Conservation (phyloP, 202 grass and related monocot genomes). For the Saccharum hybrid region DNA sequence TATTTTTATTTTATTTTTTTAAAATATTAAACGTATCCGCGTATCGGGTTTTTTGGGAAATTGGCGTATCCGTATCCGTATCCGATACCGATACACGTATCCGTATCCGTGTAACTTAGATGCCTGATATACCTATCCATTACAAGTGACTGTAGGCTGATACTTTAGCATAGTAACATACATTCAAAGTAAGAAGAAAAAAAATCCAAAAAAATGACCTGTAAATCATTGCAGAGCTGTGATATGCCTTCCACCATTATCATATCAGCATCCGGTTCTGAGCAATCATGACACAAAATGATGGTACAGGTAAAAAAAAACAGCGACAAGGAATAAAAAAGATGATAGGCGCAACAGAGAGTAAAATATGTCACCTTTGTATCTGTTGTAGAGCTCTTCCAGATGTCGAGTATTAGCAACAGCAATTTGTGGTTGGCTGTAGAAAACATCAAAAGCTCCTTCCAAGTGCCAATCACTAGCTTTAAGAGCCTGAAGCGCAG, state of each 20-base stretch:
- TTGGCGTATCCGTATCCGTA: too few relatives aligned
- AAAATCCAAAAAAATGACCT: conserved; percentile 45
- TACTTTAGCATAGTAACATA: background rate
- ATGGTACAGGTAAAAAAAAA: conserved; percentile 19
- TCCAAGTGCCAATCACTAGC: conserved; percentile 98
- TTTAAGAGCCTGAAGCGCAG: conserved; percentile 93
- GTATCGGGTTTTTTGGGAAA: too few relatives aligned
- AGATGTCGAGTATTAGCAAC: conserved; percentile 65
- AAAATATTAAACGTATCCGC: too few relatives aligned
- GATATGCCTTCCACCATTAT: conserved; percentile 83
- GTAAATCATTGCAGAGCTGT: conserved; percentile 81
- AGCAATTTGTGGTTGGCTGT: conserved; percentile 81
- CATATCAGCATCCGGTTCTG: conserved; percentile 85
- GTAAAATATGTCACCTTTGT: conserved; percentile 60
- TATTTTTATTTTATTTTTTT: too few relatives aligned
- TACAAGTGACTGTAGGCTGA: conserved; percentile 24
- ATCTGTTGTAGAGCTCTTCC: conserved; percentile 87
- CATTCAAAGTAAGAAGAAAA: background rate
- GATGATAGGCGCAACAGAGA: background rate
- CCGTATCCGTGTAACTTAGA: too few relatives aligned
- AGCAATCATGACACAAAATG: conserved; percentile 10
- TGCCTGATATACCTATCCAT: background rate
- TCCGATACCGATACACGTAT: too few relatives aligned
- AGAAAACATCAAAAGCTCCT: conserved; percentile 94
- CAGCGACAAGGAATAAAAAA: background rate